Evolutionary conservation across 495 filamentous ascomycete species (phyloP), one percentile per base, ranked within the genome.

Genomic region (Tuber magnatum): DNA sequence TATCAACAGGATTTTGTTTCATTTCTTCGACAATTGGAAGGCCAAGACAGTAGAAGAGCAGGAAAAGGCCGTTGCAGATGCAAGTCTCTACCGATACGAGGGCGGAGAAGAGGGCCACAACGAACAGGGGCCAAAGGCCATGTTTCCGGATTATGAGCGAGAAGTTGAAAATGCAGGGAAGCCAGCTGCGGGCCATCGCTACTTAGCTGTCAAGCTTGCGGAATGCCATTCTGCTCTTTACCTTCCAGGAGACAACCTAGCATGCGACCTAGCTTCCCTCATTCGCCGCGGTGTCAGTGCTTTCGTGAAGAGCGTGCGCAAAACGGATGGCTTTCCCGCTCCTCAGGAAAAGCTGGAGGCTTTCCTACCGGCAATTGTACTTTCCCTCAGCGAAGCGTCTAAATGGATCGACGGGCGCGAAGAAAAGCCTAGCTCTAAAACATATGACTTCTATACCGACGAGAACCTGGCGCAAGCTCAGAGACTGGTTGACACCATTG

Each of bases 391-490:
- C 40, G 84, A 88, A 70, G 85, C 87, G 71, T 80, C 88, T 61
- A 86, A 89, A 80, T 85, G 86, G 40, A 82, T 95, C 38, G 83
- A 82, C 32, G 83, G 86, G 40, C 81, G 81, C 22, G 71, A 81
- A 22, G 68, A 78, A 20, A 65, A 35, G 28, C 69, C 56, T 48
- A 81, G 70, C 68, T 77, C 73, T 35, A 82, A 80, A 80, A 85
- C 85, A 20, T 96, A 94, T 84, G 96, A 97, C 83, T 97, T 98
- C 85, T 99, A 98, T 83, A 90, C 87, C 1, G 90, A 96, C 80
- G 81, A 89, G 12, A 97, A 97, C 78, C 83, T 92, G 24, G 81
- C 81, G 3, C 92, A 98, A 85, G 89, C 90, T 5, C 88, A 89
- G 70, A 92, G 89, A 74, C 85, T 97, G 6, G 86, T 93, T 9